Conservation (phyloP, 139 green algal genomes). For the Volvox reticuliferus region DNA sequence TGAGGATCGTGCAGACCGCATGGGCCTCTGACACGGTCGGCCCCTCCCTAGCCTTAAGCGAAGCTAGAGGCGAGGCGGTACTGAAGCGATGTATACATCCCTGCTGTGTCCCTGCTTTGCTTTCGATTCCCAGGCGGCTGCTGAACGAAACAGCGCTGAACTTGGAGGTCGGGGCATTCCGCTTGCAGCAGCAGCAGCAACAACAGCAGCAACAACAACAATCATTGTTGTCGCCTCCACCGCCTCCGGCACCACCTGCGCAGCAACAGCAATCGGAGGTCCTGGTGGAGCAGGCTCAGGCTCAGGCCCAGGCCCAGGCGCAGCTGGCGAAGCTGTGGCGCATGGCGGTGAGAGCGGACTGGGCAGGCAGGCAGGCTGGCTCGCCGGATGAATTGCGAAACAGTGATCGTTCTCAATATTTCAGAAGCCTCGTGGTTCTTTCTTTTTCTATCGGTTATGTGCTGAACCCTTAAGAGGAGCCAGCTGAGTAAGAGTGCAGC, state of each 20-base stretch:
- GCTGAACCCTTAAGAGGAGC: too few species aligned
- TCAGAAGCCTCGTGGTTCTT: too few species aligned
- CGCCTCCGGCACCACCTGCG: background rate
- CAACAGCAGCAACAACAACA: background rate
- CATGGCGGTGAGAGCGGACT: conserved; percentile 5
- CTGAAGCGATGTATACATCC: too few species aligned
- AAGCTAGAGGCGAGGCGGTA: too few species aligned
- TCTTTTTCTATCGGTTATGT: too few species aligned
- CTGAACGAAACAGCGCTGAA: background rate
- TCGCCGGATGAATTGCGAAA: too few species aligned
- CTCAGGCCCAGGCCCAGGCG: background rate
- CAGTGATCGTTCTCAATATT: too few species aligned
- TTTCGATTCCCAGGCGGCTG: background rate
- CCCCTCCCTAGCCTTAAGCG: too few species aligned
- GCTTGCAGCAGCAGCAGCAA: background rate
- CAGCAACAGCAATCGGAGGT: background rate
- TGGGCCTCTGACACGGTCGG: too few species aligned
- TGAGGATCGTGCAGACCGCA: too few species aligned
- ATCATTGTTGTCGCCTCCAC: too few species aligned
- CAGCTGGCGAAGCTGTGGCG: conserved; percentile 6
- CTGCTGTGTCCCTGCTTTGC: background rate
- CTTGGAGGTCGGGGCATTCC: background rate
- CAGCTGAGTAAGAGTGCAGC: background rate
- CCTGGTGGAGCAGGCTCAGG: background rate
- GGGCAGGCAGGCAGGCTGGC: background rate